These are phyloP conservation scores for Suillus subalutaceus DNA, from an alignment of 768 basidiomycete species.

Conservation along the genomic window DNA sequence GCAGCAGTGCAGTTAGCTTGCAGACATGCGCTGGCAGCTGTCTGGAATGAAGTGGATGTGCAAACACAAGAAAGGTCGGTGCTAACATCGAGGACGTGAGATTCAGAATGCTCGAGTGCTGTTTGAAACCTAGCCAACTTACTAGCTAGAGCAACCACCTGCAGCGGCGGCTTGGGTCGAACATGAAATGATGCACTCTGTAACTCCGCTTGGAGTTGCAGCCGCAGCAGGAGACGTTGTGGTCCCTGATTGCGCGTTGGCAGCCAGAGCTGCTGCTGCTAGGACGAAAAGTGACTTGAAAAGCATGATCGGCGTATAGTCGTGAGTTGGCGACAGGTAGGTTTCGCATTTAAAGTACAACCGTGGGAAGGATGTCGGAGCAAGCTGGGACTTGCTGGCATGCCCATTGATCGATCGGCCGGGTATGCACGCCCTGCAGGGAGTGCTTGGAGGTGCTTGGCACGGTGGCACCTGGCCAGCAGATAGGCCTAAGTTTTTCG, in stretches of 20 bases:
- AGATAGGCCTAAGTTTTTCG: background rate
- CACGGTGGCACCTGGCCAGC: background rate
- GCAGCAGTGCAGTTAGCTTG: conserved; percentile 32
- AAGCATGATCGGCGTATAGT: background rate
- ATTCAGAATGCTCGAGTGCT: background rate
- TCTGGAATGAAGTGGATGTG: conserved; percentile 40
- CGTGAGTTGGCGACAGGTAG: background rate
- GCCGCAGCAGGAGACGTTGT: background rate
- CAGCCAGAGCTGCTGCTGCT: conserved; percentile 21
- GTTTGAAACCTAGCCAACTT: background rate
- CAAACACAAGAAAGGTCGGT: conserved; percentile 44
- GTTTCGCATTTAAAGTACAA: background rate
- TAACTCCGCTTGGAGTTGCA: conserved; percentile 5
- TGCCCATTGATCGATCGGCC: background rate
- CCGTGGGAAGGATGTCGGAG: background rate
- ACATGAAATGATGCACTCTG: conserved; percentile 18
- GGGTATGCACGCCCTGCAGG: background rate
- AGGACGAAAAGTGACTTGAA: conserved; percentile 25
- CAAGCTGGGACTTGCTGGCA: background rate
- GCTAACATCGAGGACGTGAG: conserved; percentile 27
- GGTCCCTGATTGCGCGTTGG: conserved; percentile 21
- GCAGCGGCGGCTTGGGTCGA: background rate
- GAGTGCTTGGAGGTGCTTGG: background rate
- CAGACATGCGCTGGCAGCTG: conserved; percentile 36
- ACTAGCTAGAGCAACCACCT: conserved; percentile 20